phyloP scores from a whole-genome alignment of 2,329 filamentous ascomycete genomes.

The Shiraia bambusicola region DNA sequence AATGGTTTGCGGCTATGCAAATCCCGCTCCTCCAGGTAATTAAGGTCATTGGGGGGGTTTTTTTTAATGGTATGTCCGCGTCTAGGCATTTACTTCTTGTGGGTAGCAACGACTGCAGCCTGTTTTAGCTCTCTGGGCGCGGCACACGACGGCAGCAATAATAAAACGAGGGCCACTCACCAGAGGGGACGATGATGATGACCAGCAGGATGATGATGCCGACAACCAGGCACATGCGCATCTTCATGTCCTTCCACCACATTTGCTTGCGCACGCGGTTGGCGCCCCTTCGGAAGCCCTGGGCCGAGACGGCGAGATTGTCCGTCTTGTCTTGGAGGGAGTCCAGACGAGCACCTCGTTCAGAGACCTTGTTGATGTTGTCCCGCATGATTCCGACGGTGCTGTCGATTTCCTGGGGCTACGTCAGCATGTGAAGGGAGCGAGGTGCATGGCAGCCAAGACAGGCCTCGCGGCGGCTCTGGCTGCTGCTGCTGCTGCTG shows the following conservation, averaged over 20 bases:
- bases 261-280: slow-evolving; percentile 92
- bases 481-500: not conserved
- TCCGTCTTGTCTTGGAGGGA: slow-evolving; percentile 90
- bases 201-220: slow-evolving; percentile 90
- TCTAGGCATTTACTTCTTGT: slow-evolving; percentile 24
- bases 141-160: too few species aligned
- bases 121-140: slow-evolving; percentile 2
- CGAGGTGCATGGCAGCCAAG: not conserved
- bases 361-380: slow-evolving; percentile 95
- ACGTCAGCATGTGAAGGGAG: slow-evolving; percentile 14
- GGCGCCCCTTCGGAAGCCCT: slow-evolving; percentile 93
- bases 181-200: slow-evolving; percentile 90
- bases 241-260: slow-evolving; percentile 99
- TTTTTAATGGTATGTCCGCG: slow-evolving; percentile 29
- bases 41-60: slow-evolving; percentile 34
- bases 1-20: slow-evolving; percentile 22
- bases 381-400: slow-evolving; percentile 94
- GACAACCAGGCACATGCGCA: slow-evolving; percentile 92
- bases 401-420: slow-evolving; percentile 85
- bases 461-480: slow-evolving; percentile 1
- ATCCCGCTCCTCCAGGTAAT: slow-evolving; percentile 23
- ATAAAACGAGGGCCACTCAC: slow-evolving; percentile 68
- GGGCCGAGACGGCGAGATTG: slow-evolving; percentile 87
- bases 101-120: slow-evolving; percentile 28
- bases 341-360: slow-evolving; percentile 88